Evolutionary conservation across 2,329 filamentous ascomycete species (phyloP), one percentile per base, ranked within the genome.

Genomic region (Hypoxylon sp.): DNA sequence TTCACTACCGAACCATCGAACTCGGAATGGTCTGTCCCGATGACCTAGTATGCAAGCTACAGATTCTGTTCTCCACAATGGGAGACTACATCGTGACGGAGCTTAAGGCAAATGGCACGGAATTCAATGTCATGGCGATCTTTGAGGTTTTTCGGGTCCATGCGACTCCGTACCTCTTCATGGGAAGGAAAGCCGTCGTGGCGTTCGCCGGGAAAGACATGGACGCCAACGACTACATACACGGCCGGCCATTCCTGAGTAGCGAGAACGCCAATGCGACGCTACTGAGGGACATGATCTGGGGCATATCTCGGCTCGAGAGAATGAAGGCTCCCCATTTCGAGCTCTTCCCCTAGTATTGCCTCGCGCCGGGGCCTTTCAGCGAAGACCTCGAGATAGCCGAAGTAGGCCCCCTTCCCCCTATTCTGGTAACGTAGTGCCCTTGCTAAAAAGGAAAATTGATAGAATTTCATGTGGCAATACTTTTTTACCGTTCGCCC

Each of bases 281-380:
- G 8, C 26, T 41, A 22, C 20, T 59, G 24, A 32, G 10, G 11
- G 15, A 48, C 4, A 43, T 34, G 41, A 20, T 59, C 30, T 6
- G 24, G 6, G 20, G 5, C 1, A 24, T 54, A 15, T n/a, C 43
- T 26, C 1, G 17, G 11, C 4, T 34, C 6, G 46, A 52, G 39
- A 15, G 19, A 10, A 15, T 13, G 13, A 6, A 28, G 2, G 11
- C 6, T 15, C 10, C 41, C 4, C 17, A 32, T 47, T 47, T 47
- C n/a, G 26, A 44, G 5, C 19, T 43, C 24, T 51, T 50, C 47
- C 34, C 47, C 34, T 57, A 57, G 28, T 57, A 57, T 19, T 50
- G 30, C 44, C 11, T 49, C 13, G 11, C 22, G 5, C 53, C 53
- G 11, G 47, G 26, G n/a, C 28, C 28, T 34, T n/a, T 4, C 11